Percentiles rank a stretch among this genome's conserved stretches.
Evolutionary conservation across 495 filamentous ascomycete species (phyloP).

Genomic region (Podospora fimiseda): DNA sequence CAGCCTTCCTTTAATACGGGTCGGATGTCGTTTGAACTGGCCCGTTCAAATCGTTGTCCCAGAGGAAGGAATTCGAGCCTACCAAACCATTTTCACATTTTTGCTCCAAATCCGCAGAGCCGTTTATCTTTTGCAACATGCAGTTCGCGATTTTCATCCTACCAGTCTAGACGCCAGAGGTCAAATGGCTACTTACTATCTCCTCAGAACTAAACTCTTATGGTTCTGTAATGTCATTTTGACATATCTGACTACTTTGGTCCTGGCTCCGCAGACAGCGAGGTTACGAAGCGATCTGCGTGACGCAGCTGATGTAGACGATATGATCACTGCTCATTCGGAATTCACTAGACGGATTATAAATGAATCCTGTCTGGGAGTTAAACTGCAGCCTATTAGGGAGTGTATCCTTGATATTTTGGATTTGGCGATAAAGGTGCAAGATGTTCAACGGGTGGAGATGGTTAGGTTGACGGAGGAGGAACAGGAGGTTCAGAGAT

Average conservation of each 20-base stretch:
- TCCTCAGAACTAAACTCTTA: conserved; percentile 64
- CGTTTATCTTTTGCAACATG: conserved; percentile 58
- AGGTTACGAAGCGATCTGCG: conserved; percentile 49
- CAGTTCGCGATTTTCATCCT: conserved; percentile 37
- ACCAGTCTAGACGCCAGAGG: conserved; percentile 5
- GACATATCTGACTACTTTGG: conserved; percentile 66
- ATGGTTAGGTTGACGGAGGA: conserved; percentile 34
- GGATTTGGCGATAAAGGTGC: conserved; percentile 47
- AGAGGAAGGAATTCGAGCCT: conserved; percentile 51
- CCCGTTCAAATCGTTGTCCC: conserved; percentile 77
- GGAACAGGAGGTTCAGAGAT: conserved; percentile 31
- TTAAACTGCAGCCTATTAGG: conserved; percentile 56
- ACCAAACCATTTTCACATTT: conserved; percentile 66
- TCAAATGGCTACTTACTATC: conserved; percentile 47
- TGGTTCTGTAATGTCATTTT: conserved; percentile 74
- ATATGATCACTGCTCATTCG: conserved; percentile 67
- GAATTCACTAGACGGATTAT: conserved; percentile 54
- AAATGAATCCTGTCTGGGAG: conserved; percentile 60
- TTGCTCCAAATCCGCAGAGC: conserved; percentile 71
- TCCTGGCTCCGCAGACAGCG: conserved; percentile 52
- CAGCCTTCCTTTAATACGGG: conserved; percentile 49
- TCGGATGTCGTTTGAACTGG: conserved; percentile 69
- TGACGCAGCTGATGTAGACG: conserved; percentile 67
- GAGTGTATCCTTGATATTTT: conserved; percentile 61
- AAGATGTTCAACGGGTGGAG: conserved; percentile 38